Evolutionary conservation across 192 early-diverging fungal species (phyloP).

Genomic region (Funneliformis geosporum): DNA sequence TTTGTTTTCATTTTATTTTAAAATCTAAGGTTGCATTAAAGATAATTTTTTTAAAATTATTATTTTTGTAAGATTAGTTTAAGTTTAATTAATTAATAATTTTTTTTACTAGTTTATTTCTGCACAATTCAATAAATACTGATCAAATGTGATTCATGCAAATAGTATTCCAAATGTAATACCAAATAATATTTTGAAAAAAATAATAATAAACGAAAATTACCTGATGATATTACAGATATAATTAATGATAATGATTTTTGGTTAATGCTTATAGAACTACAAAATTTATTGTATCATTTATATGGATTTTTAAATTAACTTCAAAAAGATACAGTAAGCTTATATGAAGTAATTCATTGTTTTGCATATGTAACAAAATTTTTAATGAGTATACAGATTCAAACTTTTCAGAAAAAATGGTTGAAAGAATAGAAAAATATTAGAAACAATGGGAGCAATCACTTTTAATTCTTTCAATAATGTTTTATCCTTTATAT

Average conservation of each 20-base stretch:
- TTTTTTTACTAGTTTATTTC: neutral
- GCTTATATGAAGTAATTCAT: conserved; percentile 18
- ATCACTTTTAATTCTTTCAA: neutral
- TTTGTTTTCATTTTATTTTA: conserved; percentile 7
- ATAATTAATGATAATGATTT: conserved; percentile 8
- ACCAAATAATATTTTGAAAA: neutral
- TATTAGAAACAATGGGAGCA: neutral
- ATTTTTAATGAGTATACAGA: neutral
- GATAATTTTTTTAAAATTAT: neutral
- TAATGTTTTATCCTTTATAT: neutral
- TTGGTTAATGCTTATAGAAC: neutral
- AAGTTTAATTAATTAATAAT: neutral
- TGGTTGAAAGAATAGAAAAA: conserved; percentile 8
- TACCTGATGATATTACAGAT: conserved; percentile 20
- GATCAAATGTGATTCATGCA: neutral
- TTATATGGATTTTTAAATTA: conserved; percentile 5
- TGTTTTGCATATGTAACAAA: conserved; percentile 7
- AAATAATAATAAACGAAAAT: neutral
- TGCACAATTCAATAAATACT: neutral
- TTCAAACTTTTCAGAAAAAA: conserved; percentile 4
- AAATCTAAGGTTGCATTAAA: neutral
- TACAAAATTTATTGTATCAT: conserved; percentile 17
- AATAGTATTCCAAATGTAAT: neutral
- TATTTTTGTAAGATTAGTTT: neutral
- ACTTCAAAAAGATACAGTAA: conserved; percentile 9